Percentiles rank a stretch among this genome's conserved stretches.
Evolutionary conservation across 75 land plant genomes (phyloP).

Genomic region (Ceratopteris richardii): DNA sequence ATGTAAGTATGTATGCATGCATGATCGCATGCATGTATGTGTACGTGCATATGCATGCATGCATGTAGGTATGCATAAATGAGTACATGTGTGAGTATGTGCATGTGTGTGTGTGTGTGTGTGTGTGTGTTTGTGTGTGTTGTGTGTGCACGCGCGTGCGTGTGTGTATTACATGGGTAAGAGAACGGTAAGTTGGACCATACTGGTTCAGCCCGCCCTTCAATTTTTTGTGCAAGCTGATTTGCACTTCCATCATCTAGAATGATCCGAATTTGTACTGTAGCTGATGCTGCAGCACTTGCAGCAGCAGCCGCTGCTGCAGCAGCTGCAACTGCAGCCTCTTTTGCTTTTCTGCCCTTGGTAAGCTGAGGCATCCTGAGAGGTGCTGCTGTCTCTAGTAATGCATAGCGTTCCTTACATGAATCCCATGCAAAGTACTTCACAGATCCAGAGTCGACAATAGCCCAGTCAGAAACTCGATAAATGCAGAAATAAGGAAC

Average conservation of each 20-base stretch:
- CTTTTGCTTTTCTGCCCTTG: conserved; percentile 83
- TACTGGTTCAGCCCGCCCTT: conserved; percentile 87
- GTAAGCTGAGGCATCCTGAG: conserved; percentile 63
- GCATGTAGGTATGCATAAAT: too few relatives aligned
- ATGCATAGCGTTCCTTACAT: conserved; percentile 86
- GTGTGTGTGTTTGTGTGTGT: too few relatives aligned
- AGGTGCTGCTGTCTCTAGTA: conserved; percentile 61
- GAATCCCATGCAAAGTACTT: conserved; percentile 96
- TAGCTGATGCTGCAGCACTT: conserved; percentile 75
- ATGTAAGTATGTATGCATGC: too few relatives aligned
- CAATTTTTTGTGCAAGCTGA: conserved; percentile 61
- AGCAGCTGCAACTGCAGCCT: conserved; percentile 93
- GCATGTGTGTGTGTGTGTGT: too few relatives aligned
- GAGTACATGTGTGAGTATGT: too few relatives aligned
- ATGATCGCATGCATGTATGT: too few relatives aligned
- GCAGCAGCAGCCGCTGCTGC: conserved; percentile 91
- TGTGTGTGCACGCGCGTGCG: too few relatives aligned
- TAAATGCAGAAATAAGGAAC: conserved; percentile 77
- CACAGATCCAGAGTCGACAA: conserved; percentile 82
- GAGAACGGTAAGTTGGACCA: background rate
- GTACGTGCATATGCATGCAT: too few relatives aligned
- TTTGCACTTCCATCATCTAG: conserved; percentile 96
- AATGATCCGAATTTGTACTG: conserved; percentile 87
- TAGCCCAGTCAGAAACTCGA: conserved; percentile 77
- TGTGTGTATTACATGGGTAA: too few relatives aligned